These are phyloP conservation scores for Vishniacozyma victoriae DNA, from an alignment of 768 basidiomycete genomes.

Conservation along the genomic window DNA sequence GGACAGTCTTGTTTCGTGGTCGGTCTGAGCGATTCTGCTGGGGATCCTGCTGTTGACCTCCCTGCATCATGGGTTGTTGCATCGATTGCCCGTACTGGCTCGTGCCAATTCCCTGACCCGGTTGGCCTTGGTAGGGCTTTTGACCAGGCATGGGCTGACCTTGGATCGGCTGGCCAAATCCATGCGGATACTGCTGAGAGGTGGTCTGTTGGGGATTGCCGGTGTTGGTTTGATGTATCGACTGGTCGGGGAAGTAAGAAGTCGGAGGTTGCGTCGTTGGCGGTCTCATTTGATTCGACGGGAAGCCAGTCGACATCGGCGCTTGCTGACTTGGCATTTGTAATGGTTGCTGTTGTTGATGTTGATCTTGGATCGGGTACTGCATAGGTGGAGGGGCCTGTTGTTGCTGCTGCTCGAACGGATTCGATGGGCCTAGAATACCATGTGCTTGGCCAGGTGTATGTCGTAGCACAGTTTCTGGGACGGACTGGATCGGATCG, in stretches of 20 bases:
- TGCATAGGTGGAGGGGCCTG: conserved; percentile 5
- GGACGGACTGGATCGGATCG: conserved; percentile 34
- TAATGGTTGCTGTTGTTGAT: conserved; percentile 7
- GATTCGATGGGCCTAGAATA: conserved; percentile 2
- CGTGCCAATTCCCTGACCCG: too few species aligned
- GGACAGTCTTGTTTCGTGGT: too few species aligned
- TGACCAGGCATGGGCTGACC: too few species aligned
- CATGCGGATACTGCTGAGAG: not conserved
- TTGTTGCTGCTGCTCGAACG: conserved; percentile 3
- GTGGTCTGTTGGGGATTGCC: not conserved
- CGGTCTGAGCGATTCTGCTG: not conserved
- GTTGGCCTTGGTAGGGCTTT: too few species aligned
- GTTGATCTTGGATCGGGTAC: not conserved
- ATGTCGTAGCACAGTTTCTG: conserved; percentile 27
- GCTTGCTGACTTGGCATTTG: conserved; percentile 4
- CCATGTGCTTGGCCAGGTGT: conserved; percentile 17
- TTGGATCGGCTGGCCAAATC: too few species aligned
- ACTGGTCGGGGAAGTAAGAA: not conserved
- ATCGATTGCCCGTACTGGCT: too few species aligned
- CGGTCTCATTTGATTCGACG: too few species aligned
- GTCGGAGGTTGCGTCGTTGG: too few species aligned
- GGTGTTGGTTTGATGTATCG: not conserved
- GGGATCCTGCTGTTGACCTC: not conserved
- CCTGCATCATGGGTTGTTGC: too few species aligned
- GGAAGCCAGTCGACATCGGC: too few species aligned